Percentiles rank a stretch among this genome's conserved stretches.
These are phyloP conservation scores for Camellia oleifera DNA, from an alignment of 179 eudicot species.

Conservation along the genomic window DNA sequence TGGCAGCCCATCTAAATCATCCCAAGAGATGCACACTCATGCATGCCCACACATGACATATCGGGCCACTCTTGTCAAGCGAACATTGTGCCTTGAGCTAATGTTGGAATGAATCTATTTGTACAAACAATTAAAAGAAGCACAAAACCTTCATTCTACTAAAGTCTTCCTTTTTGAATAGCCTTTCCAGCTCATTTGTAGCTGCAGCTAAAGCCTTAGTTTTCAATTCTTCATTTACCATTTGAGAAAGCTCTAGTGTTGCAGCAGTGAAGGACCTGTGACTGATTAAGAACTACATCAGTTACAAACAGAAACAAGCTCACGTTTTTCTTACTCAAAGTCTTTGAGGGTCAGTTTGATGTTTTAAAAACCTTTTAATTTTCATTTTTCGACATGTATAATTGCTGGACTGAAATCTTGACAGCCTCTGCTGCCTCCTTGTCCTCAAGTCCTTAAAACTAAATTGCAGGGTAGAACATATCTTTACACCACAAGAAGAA, in stretches of 20 bases:
- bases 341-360: background rate
- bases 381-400: conserved; percentile 28
- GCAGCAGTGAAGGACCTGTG: conserved; percentile 80
- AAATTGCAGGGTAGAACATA: conserved; percentile 65
- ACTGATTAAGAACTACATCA: conserved; percentile 20
- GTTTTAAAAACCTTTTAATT: conserved; percentile 41
- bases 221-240: conserved; percentile 60
- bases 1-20: background rate
- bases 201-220: conserved; percentile 83
- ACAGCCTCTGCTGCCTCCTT: conserved; percentile 59
- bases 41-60: background rate
- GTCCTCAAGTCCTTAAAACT: conserved; percentile 55
- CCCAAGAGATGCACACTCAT: background rate
- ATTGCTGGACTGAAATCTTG: conserved; percentile 35
- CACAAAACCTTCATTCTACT: conserved; percentile 75
- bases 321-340: background rate
- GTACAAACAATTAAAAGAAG: conserved; percentile 7
- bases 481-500: conserved; percentile 32
- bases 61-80: conserved; percentile 1
- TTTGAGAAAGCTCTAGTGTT: conserved; percentile 69
- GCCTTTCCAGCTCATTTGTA: conserved; percentile 82
- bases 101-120: background rate
- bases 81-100: background rate
- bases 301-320: background rate
- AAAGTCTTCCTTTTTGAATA: conserved; percentile 84